Evolutionary conservation across 108 stramenopile genomes (phyloP).

Genomic region (Cyclostephanos invisitatus): DNA sequence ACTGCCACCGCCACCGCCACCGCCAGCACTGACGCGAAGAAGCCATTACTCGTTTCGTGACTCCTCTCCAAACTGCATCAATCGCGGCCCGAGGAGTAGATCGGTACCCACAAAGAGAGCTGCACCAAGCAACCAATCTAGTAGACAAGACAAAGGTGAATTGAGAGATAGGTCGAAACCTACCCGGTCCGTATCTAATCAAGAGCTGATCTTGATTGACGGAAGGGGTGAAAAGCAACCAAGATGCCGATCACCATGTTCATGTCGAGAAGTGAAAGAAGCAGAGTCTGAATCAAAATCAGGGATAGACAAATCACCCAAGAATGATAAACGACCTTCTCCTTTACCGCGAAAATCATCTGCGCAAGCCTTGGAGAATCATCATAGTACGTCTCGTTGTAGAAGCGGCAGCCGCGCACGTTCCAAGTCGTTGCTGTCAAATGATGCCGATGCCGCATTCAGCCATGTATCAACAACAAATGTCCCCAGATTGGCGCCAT

Average conservation of each 20-base stretch:
- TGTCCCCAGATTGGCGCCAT: background rate
- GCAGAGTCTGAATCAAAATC: background rate
- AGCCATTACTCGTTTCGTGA: background rate
- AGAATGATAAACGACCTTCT: background rate
- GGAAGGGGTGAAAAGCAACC: background rate
- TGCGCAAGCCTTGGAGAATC: background rate
- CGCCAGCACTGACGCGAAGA: too few species aligned
- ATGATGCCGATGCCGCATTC: background rate
- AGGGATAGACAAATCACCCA: background rate
- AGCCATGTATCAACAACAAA: background rate
- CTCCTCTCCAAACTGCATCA: background rate
- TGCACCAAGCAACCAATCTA: background rate
- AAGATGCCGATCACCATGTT: slow-evolving; percentile 1
- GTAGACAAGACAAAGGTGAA: background rate
- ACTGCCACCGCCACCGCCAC: too few species aligned
- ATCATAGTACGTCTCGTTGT: background rate
- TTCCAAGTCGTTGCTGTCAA: background rate
- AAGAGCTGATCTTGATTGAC: background rate
- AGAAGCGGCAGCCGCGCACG: background rate
- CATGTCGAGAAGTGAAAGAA: background rate
- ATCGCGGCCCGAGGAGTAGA: background rate
- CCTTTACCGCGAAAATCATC: background rate
- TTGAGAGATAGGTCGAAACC: background rate
- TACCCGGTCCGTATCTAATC: background rate
- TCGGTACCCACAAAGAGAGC: background rate